These are phyloP conservation scores for Plectosphaerella cucumerina DNA, from an alignment of 2,329 filamentous ascomycete species.

Conservation along the genomic window DNA sequence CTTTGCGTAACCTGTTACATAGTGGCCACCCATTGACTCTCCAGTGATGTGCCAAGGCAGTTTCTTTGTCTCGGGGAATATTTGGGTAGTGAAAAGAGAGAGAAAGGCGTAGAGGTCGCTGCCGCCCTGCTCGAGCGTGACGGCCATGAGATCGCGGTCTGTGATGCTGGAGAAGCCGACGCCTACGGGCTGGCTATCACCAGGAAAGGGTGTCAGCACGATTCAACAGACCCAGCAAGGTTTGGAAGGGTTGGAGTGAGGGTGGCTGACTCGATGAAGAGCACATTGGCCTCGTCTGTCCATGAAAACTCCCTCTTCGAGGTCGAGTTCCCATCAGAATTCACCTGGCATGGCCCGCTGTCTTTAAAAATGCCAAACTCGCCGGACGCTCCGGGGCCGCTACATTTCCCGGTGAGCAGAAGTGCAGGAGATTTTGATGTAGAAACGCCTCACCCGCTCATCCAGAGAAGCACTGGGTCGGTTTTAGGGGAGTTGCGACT, in stretches of 20 bases:
- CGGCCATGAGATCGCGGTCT: slow-evolving; percentile 10
- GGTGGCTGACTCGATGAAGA: not conserved
- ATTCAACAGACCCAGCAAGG: too few species aligned
- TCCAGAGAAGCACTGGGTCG: not conserved
- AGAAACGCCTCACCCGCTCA: not conserved
- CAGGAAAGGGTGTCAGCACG: too few species aligned
- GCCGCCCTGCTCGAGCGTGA: slow-evolving; percentile 8
- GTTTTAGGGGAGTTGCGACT: not conserved
- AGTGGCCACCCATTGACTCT: slow-evolving; percentile 16
- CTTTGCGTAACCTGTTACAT: slow-evolving; percentile 5
- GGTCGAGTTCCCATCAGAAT: slow-evolving; percentile 8
- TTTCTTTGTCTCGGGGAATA: slow-evolving; percentile 11
- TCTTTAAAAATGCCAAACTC: slow-evolving; percentile 13
- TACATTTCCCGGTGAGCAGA: not conserved
- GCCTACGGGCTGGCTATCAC: slow-evolving; percentile 11
- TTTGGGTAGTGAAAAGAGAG: slow-evolving; percentile 11
- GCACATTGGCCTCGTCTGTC: not conserved
- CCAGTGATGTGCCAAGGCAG: slow-evolving; percentile 13
- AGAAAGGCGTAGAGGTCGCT: slow-evolving; percentile 15
- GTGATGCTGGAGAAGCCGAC: slow-evolving; percentile 13
- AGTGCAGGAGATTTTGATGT: not conserved
- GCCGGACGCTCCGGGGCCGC: not conserved
- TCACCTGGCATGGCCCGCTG: slow-evolving; percentile 12
- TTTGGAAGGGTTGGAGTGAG: not conserved
- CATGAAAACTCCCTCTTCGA: not conserved